phyloP scores from a whole-genome alignment of 2,329 filamentous ascomycete genomes.

The Pseudopithomyces maydicus region DNA sequence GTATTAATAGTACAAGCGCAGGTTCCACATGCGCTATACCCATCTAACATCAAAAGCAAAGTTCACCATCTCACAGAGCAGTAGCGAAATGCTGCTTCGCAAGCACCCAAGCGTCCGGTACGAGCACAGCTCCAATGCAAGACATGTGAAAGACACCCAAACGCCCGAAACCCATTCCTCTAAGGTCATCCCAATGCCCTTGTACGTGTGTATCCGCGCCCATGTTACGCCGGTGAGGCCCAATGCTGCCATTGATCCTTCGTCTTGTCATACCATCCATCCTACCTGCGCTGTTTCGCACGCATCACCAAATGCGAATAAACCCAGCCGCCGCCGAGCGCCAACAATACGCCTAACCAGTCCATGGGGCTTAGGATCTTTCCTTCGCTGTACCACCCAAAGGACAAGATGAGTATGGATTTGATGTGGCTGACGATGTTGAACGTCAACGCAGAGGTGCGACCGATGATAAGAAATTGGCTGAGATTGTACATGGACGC shows the following conservation, averaged over 20 bases:
- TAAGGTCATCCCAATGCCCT: conserved; percentile 2
- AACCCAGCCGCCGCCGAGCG: conserved; percentile 52
- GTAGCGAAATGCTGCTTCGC: neutral
- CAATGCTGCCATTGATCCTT: neutral
- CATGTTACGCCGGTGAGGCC: neutral
- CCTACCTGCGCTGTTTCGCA: conserved; percentile 38
- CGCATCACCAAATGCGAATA: conserved; percentile 51
- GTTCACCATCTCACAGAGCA: too few relatives aligned
- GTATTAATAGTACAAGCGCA: too few relatives aligned
- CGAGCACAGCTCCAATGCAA: neutral
- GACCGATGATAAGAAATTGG: conserved; percentile 50
- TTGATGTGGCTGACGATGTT: conserved; percentile 52
- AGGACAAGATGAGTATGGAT: conserved; percentile 53
- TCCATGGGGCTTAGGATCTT: conserved; percentile 47
- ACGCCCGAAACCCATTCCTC: neutral
- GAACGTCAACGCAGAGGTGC: conserved; percentile 47
- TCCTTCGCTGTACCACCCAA: conserved; percentile 54
- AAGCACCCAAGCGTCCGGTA: neutral
- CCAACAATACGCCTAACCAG: conserved; percentile 50
- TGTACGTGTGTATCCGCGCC: neutral
- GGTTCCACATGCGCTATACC: too few relatives aligned
- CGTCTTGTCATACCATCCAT: neutral
- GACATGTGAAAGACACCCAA: neutral
- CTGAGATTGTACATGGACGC: conserved; percentile 49
- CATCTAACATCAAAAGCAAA: too few relatives aligned